Evolutionary conservation across 768 basidiomycete species (phyloP).

Genomic region (Leccinum arenicola): DNA sequence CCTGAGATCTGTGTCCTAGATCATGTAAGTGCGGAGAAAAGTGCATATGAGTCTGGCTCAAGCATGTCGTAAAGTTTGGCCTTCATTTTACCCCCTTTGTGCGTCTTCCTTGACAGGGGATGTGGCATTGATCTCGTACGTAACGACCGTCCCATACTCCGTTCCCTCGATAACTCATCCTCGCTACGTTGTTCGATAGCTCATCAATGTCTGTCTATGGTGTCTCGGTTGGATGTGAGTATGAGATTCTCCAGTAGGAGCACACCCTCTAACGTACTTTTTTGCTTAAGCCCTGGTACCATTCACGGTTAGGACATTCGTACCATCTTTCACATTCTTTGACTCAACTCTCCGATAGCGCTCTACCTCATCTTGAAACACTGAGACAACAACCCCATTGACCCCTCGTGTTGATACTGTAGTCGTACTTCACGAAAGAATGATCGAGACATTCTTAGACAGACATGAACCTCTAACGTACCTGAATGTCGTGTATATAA

Average conservation of each 20-base stretch:
- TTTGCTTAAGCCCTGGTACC: conserved; percentile 60
- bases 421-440: neutral
- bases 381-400: conserved; percentile 23
- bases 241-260: neutral
- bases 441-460: neutral
- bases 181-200: conserved; percentile 20
- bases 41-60: conserved; percentile 7
- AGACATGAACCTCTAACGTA: conserved; percentile 6
- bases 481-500: conserved; percentile 4
- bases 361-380: conserved; percentile 82
- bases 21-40: conserved; percentile 36
- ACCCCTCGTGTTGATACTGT: neutral
- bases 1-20: conserved; percentile 29
- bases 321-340: neutral
- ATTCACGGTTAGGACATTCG: conserved; percentile 51
- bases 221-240: conserved; percentile 75
- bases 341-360: conserved; percentile 41
- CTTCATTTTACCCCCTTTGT: conserved; percentile 76
- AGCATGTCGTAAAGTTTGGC: conserved; percentile 44
- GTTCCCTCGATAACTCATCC: neutral
- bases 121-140: conserved; percentile 73
- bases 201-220: conserved; percentile 81
- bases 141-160: conserved; percentile 12
- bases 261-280: conserved; percentile 10
- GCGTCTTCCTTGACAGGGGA: conserved; percentile 87